Evolutionary conservation across 768 basidiomycete genomes (phyloP).

Genomic region (Mycena polygramma): DNA sequence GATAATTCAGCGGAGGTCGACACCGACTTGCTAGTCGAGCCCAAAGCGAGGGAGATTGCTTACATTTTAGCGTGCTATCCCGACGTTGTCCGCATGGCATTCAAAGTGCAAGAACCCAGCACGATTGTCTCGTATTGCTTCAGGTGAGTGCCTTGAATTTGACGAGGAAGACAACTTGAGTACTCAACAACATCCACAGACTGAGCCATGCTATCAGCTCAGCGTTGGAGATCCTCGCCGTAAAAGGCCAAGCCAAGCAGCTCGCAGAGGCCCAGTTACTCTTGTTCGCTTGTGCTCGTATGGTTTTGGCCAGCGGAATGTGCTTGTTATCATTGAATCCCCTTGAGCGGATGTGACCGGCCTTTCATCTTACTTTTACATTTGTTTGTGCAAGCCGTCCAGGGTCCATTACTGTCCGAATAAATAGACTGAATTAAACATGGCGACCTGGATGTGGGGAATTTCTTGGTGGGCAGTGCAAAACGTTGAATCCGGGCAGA

Average conservation of each 20-base stretch:
- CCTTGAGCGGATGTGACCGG: conserved; percentile 12
- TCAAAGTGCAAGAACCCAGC: conserved; percentile 2
- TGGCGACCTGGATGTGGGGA: no score
- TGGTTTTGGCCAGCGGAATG: conserved; percentile 18
- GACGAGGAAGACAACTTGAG: not conserved
- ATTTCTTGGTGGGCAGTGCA: no score
- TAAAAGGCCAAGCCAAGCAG: not conserved
- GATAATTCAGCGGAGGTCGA: not conserved
- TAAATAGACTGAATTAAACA: no score
- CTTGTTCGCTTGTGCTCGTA: not conserved
- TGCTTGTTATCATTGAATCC: conserved; percentile 2
- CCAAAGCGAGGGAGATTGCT: conserved; percentile 6
- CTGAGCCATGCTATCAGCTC: conserved; percentile 14
- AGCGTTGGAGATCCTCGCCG: conserved; percentile 7
- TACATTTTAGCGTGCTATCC: conserved; percentile 5
- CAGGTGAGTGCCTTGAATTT: not conserved
- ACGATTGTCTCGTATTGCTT: conserved; percentile 13
- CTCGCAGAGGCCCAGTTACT: conserved; percentile 6
- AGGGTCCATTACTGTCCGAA: no score
- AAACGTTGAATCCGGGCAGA: no score
- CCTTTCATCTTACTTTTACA: not conserved
- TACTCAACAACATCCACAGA: not conserved
- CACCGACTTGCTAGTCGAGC: not conserved
- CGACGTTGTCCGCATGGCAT: conserved; percentile 2
- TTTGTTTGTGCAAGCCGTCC: no score